Base-by-base conservation (phyloP, 192 early-diverging fungal genomes). In the Oehlia diaphana region DNA sequence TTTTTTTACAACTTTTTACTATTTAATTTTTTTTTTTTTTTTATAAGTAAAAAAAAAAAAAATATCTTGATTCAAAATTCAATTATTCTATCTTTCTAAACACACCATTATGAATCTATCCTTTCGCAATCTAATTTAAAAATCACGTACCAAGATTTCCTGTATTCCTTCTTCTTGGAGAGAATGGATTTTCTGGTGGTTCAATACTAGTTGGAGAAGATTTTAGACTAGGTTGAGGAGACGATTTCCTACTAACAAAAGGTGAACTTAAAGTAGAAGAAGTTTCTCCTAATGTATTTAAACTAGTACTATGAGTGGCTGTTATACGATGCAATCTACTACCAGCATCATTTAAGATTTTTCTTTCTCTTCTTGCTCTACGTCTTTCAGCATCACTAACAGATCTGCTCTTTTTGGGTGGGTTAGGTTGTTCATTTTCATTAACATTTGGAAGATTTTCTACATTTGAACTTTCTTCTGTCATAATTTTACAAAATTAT, bases 191-290 rank as follows among this genome's bases (percentile, higher is more conserved):
- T 67, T 44, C 58, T 31, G 76, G 65, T 31, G 76, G 21, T 78
- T 78, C 76, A 21, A 21, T 49, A 47, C 28, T 50, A n/a, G 65
- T 68, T 14, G 76, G 76, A 0, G 76, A 78, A 66, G 76, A 78
- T 16, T 50, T 58, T 78, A 53, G 76, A 69, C 76, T 78, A 8
- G 6, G 58, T 21, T 42, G 35, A 50, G 75, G 75, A 9, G 76
- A 78, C 0, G 26, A 35, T 9, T 21, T 70, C 14, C 37, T 70
- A 70, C 71, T 72, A 28, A 39, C n/a, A 4, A 72, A 23, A 31
- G 71, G n/a, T 23, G 71, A 26, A 72, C 16, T 16, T 23, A 14
- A 23, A 31, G n/a, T 28, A 49, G n/a, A 26, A 12, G 23, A 50
- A 28, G 47, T 3, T 58, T 58, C 53, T 58, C 53, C 53, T 58